These are phyloP conservation scores for Purshia tridentata DNA, from an alignment of 306 rosid genomes.

Conservation along the genomic window DNA sequence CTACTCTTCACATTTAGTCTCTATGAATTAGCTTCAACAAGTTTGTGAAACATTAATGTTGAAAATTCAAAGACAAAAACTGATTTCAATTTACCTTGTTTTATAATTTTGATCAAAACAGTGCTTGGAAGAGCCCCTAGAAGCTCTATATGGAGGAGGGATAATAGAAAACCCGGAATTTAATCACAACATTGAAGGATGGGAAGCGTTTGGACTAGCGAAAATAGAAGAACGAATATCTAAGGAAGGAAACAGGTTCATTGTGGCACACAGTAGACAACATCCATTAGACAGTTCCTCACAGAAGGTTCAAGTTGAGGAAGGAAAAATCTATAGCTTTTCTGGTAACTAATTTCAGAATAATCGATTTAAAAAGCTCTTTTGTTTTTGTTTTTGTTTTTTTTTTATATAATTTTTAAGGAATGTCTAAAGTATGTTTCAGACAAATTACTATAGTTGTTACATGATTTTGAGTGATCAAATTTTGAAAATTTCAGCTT, in stretches of 20 bases:
- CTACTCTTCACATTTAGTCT: neutral
- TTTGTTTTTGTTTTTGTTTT: too few species aligned
- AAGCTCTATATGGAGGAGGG: conserved; percentile 75
- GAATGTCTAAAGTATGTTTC: too few species aligned
- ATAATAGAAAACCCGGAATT: conserved; percentile 72
- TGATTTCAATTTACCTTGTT: neutral
- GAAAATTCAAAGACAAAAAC: neutral
- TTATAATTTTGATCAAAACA: conserved; percentile 34
- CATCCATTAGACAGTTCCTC: conserved; percentile 51
- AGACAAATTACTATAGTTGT: too few species aligned
- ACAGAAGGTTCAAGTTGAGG: conserved; percentile 51
- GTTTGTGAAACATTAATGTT: neutral
- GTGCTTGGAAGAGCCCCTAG: conserved; percentile 62
- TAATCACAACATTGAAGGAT: conserved; percentile 50
- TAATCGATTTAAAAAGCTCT: neutral
- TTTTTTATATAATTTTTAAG: too few species aligned
- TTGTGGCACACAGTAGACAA: conserved; percentile 48
- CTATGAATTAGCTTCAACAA: too few species aligned
- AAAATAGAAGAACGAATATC: conserved; percentile 42
- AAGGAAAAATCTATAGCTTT: conserved; percentile 48
- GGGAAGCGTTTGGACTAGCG: conserved; percentile 60
- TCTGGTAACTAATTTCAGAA: conserved; percentile 45
- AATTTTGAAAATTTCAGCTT: conserved; percentile 39
- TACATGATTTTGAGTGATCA: neutral
- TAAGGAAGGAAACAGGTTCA: conserved; percentile 60